Percentiles rank a stretch among this genome's conserved stretches.
Conservation (phyloP, 352 stramenopile species). For the Globisporangium perplexum region DNA sequence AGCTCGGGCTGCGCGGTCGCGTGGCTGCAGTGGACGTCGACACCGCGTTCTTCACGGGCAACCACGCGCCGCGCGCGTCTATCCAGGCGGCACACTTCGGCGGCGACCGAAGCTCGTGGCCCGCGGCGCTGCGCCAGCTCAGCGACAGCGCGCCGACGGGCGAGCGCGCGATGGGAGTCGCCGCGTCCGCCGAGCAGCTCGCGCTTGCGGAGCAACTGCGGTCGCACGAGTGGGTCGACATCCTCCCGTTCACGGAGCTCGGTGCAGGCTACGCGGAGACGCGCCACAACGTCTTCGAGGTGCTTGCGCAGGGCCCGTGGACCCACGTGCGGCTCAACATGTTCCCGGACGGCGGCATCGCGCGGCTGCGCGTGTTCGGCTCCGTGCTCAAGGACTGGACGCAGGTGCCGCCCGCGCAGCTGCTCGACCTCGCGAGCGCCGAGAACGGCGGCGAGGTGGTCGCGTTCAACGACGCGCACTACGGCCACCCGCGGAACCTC, state of each 20-base stretch:
- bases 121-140: slow-evolving; percentile 32
- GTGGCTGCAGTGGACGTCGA: slow-evolving; percentile 81
- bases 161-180: slow-evolving; percentile 49
- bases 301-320: slow-evolving; percentile 39
- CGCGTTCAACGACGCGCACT: slow-evolving; percentile 92
- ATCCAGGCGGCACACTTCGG: slow-evolving; percentile 76
- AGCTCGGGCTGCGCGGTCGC: slow-evolving; percentile 70
- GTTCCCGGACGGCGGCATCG: slow-evolving; percentile 92
- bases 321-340: slow-evolving; percentile 92
- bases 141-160: slow-evolving; percentile 25
- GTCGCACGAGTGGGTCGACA: slow-evolving; percentile 56
- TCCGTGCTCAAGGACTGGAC: slow-evolving; percentile 63
- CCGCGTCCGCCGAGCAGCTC: slow-evolving; percentile 33
- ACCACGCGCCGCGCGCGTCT: slow-evolving; percentile 82
- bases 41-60: slow-evolving; percentile 94
- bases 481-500: slow-evolving; percentile 92
- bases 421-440: slow-evolving; percentile 84
- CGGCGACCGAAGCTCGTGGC: slow-evolving; percentile 25
- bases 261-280: slow-evolving; percentile 81
- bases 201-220: slow-evolving; percentile 38
- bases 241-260: slow-evolving; percentile 49
- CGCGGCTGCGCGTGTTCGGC: slow-evolving; percentile 81
- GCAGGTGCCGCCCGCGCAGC: slow-evolving; percentile 31
- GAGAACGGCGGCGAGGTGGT: slow-evolving; percentile 84
- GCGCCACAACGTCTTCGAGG: slow-evolving; percentile 80